Evolutionary conservation across 1,139 yeast genomes (phyloP), one percentile per base, ranked within the genome.

Genomic region (Candida glucosophila): DNA sequence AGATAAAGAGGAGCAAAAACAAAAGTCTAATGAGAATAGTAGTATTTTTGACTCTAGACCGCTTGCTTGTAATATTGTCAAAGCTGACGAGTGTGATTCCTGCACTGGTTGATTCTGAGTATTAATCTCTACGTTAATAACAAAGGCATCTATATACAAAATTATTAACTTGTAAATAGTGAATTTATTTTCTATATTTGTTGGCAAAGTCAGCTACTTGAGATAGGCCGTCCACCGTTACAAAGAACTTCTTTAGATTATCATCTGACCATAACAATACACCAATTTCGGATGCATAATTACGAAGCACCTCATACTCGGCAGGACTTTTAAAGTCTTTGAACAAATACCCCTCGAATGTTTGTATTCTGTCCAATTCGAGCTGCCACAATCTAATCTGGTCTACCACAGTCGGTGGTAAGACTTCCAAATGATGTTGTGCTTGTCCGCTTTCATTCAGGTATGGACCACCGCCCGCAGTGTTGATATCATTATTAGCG

Each of bases 391-490:
- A 63, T 45, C 77, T 78, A 39, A 90, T 83, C 49, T 90, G 99
- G 54, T 90, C 99, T 1, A 85, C 86, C 6, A 90, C 95, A 1
- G 95, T 92, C 0, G 97, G 95, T 3, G 97, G 98, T 8, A 90
- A 55, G 11, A 86, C 59, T 43, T 78, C 86, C 19, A 79, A 49
- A 31, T 51, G 49, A 32, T 67, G 72, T 33, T 62, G 63, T 11
- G 60, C 56, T n/a, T 36, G 34, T 3, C 40, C 41, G n/a, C n/a
- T n/a, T n/a, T n/a, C n/a, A n/a, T n/a, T n/a, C n/a, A n/a, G n/a
- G 3, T 43, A 29, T 1, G 39, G 30, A 4, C 62, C 63, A 19
- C 56, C 59, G 12, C 56, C 59, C 3, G 68, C 65, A 9, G 76
- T 74, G 35, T 67, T 67, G 19, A 70, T 59, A 30, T 68, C 68